Base-by-base conservation (phyloP, 495 filamentous ascomycete species). In the Neurospora tetrasperma region DNA sequence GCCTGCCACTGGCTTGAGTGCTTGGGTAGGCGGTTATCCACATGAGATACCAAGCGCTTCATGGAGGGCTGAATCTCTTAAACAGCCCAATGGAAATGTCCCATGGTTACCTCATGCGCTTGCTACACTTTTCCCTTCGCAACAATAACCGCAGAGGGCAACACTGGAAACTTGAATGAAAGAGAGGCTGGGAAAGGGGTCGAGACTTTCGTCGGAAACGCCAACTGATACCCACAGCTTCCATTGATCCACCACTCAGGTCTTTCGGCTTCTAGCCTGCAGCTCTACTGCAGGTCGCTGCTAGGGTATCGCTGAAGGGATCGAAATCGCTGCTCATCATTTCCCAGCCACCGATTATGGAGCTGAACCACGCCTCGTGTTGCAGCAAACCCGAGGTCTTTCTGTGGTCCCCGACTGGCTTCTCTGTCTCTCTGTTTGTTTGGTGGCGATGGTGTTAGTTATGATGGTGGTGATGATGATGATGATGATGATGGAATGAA, bases 111-210 rank as follows among this genome's bases (percentile, higher is more conserved):
- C 27, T 35, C 54, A 16, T 5, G 46, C 46, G 46, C 46, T 54
- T 54, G 46, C 20, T 54, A 23, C 12, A 20, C 8, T 35, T 35
- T 59, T 27, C 11, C 54, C 23, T 62, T 31, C 44, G n/a, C 44
- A 23, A 59, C 35, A 38, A 38, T 38, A 38, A 38, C 35, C 35
- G 35, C 35, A 38, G 77, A 80, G 62, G 44, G 41, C 41, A 31
- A 74, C 59, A 66, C 43, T 72, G 71, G 73, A 75, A 71, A 72
- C 69, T 31, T 48, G 41, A 66, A 66, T 16, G 31, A 42, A 40
- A 71, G 38, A 75, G 79, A 79, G 79, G 79, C 70, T 79, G 78
- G 78, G 78, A 74, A 70, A 68, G 35, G 42, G 43, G n/a, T 59
- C 27, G 62, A 41, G n/a, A 74, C 41, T 62, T 8, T 8, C 40